A percentile compares a stretch with the other conserved stretches of the same genome.
Evolutionary conservation across 345 rosid species (phyloP).

Genomic region (Sonneratia caseolaris): DNA sequence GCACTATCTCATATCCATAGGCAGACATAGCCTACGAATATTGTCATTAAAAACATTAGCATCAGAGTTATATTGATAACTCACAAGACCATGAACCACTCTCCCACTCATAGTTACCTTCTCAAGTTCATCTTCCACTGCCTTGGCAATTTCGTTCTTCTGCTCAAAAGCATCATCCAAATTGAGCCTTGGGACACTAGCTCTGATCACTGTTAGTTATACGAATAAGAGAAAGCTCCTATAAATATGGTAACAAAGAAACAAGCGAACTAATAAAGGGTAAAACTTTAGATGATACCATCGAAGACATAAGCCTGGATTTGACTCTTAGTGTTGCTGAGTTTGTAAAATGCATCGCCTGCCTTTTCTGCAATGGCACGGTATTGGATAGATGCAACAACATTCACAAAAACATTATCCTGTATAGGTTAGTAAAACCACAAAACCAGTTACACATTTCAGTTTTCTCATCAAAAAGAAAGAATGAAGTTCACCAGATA

Average conservation of each 20-base stretch:
- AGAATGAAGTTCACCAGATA: no score
- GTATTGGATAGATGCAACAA: slow-evolving; percentile 37
- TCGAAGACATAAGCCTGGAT: slow-evolving; percentile 41
- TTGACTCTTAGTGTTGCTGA: slow-evolving; percentile 30
- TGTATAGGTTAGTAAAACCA: slow-evolving; percentile 2
- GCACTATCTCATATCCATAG: slow-evolving; percentile 23
- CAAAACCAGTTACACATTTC: background rate
- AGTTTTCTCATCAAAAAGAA: background rate
- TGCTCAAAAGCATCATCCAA: slow-evolving; percentile 33
- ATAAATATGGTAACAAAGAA: background rate
- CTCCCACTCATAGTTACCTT: slow-evolving; percentile 12
- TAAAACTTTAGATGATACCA: slow-evolving; percentile 14
- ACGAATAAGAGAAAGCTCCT: background rate
- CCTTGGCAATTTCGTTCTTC: slow-evolving; percentile 31
- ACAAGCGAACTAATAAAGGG: background rate
- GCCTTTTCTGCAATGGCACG: slow-evolving; percentile 33
- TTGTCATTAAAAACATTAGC: background rate
- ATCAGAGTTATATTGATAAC: background rate
- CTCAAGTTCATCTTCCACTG: slow-evolving; percentile 34
- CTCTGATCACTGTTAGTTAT: slow-evolving; percentile 21
- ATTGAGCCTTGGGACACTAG: slow-evolving; percentile 24
- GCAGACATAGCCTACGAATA: slow-evolving; percentile 19
- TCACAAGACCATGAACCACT: background rate
- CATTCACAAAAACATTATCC: slow-evolving; percentile 43
- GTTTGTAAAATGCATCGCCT: slow-evolving; percentile 33